Conservation (phyloP, 306 rosid species). For the Crotalaria pallida region DNA sequence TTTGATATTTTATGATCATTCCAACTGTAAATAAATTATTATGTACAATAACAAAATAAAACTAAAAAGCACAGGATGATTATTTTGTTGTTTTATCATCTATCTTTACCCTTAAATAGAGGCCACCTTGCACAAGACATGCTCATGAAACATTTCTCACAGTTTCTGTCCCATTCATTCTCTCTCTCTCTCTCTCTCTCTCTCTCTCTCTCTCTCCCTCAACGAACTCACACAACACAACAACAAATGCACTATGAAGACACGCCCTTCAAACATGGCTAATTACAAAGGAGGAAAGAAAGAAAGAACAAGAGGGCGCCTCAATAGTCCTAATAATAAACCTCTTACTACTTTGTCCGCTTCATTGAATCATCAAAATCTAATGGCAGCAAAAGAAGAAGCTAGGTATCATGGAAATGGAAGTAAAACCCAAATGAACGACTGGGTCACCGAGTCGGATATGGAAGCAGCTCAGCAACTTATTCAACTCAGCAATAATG, state of each 20-base stretch:
- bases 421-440: conserved; percentile 1
- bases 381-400: conserved; percentile 26
- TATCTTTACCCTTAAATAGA: not conserved
- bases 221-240: no score
- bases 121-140: not conserved
- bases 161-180: not conserved
- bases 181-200: no score
- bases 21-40: not conserved
- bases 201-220: no score
- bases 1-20: not conserved
- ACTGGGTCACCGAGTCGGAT: conserved; percentile 22
- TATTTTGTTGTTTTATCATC: not conserved
- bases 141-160: no score
- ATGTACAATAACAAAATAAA: not conserved
- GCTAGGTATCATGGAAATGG: no score
- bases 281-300: not conserved
- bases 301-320: not conserved
- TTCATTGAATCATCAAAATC: not conserved
- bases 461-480: conserved; percentile 40
- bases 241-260: not conserved
- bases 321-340: not conserved
- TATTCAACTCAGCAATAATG: conserved; percentile 52
- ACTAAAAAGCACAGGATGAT: not conserved
- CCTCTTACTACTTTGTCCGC: not conserved
- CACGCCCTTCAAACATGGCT: not conserved